These are phyloP conservation scores for Quercus gilva DNA, from an alignment of 306 rosid species.

Conservation along the genomic window DNA sequence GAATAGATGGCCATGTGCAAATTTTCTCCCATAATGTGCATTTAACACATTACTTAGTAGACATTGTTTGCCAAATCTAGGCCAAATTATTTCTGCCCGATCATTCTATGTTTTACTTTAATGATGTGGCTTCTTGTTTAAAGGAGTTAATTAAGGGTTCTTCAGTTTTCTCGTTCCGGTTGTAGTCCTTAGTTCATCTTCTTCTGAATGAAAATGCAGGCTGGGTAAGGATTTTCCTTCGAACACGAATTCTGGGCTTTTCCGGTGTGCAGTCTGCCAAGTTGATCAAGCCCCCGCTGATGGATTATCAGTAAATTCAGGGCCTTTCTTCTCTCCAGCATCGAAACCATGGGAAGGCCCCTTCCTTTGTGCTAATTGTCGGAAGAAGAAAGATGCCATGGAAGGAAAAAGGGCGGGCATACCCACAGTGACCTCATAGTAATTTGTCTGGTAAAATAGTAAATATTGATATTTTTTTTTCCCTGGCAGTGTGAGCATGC, in stretches of 20 bases:
- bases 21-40: neutral
- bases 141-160: neutral
- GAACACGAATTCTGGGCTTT: constrained; percentile 61
- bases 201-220: constrained; percentile 54
- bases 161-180: neutral
- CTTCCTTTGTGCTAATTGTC: constrained; percentile 78
- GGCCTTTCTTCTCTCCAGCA: constrained; percentile 74
- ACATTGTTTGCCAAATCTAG: neutral
- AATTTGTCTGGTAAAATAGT: constrained; percentile 43
- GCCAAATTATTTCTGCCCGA: neutral
- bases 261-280: constrained; percentile 95
- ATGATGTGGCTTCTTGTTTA: neutral
- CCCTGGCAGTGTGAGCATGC: constrained; percentile 82
- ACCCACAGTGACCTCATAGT: constrained; percentile 59
- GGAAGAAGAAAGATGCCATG: constrained; percentile 93
- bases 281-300: constrained; percentile 82
- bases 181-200: constrained; percentile 8
- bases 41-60: neutral
- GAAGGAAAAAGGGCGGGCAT: constrained; percentile 84
- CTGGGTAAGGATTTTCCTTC: constrained; percentile 76
- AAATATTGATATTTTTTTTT: constrained; percentile 53
- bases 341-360: constrained; percentile 98
- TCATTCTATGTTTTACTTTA: neutral
- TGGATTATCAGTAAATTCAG: constrained; percentile 71
- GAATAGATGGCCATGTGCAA: neutral